Base-by-base conservation (phyloP, 2,329 filamentous ascomycete genomes). In the Neopestalotiopsis sp. region DNA sequence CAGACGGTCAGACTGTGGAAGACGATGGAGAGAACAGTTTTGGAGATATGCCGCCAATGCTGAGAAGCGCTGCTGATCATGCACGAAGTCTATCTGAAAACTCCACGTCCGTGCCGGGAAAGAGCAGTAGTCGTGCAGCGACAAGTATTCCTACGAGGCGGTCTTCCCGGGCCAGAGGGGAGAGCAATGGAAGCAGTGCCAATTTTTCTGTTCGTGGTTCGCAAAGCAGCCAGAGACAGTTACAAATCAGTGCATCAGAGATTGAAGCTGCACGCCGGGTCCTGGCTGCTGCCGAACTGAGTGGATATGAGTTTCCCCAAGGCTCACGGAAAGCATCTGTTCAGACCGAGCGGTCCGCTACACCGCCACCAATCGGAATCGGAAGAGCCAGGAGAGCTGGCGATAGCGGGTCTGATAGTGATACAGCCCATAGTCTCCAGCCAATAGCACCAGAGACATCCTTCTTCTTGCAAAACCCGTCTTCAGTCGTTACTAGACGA, bases 271-370 rank as follows among this genome's bases (percentile, higher is more conserved):
- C 65, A 3, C 32, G 56, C n/a, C 59, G 28, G 13, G 28, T 67
- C 10, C 56, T 67, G 7, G 65, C 65, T 13, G 32, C 30, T 17
- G 56, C 65, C 17, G 56, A 49, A 14, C 30, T 24, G 10, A 61
- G n/a, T 40, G 42, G 20, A 17, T 52, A 59, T 49, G 42, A 60
- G 4, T 49, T 56, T 28, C 40, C 56, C 20, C 45, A 34, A 13
- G 30, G 34, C 12, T 72, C 30, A 66, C 65, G 38, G 69, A 72
- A 60, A 72, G 72, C 34, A 69, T 67, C 56, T 38, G 30, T 40
- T 5, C 58, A 59, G 45, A 49, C 49, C 14, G 65, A 59, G n/a
- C 65, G 65, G 13, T 67, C 65, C 9, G 65, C 65, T 20, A 60
- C 65, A 34, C 65, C 65, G 38, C 65, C 65, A 3, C 65, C 56